phyloP scores from a whole-genome alignment of 495 filamentous ascomycete genomes.

The Amorphotheca resinae region DNA sequence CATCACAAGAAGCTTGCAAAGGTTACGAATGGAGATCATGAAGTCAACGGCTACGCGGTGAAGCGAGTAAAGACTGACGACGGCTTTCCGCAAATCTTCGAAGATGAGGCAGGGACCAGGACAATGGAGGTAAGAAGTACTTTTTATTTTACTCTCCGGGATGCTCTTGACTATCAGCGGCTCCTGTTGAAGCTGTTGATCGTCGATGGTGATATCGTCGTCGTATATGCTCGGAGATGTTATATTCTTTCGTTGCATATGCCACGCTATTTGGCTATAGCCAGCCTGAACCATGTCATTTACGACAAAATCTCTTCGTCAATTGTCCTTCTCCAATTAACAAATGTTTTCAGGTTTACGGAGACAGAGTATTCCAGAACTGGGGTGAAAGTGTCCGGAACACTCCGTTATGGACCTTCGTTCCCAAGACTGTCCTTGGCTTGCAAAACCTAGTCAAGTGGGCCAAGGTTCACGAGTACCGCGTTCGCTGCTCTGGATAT shows the following conservation, averaged over 20 bases:
- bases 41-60: neutral
- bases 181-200: too few relatives aligned
- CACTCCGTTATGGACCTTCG: slow-evolving; percentile 30
- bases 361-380: slow-evolving; percentile 29
- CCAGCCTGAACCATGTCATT: too few relatives aligned
- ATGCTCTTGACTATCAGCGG: too few relatives aligned
- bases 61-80: neutral
- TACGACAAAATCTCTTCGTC: too few relatives aligned
- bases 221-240: neutral
- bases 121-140: slow-evolving; percentile 17
- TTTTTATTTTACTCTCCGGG: neutral
- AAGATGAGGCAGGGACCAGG: slow-evolving; percentile 9
- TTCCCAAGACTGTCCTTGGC: slow-evolving; percentile 34
- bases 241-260: neutral
- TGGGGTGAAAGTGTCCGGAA: slow-evolving; percentile 38
- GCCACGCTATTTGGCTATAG: too few relatives aligned
- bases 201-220: too few relatives aligned
- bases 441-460: slow-evolving; percentile 32
- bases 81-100: slow-evolving; percentile 4
- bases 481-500: slow-evolving; percentile 35
- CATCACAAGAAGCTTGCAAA: neutral
- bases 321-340: neutral
- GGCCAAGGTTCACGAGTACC: slow-evolving; percentile 25
- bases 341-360: slow-evolving; percentile 21
- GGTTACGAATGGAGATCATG: neutral